Conservation (phyloP, 176 grass and related monocot species). For the Bromus sterilis region DNA sequence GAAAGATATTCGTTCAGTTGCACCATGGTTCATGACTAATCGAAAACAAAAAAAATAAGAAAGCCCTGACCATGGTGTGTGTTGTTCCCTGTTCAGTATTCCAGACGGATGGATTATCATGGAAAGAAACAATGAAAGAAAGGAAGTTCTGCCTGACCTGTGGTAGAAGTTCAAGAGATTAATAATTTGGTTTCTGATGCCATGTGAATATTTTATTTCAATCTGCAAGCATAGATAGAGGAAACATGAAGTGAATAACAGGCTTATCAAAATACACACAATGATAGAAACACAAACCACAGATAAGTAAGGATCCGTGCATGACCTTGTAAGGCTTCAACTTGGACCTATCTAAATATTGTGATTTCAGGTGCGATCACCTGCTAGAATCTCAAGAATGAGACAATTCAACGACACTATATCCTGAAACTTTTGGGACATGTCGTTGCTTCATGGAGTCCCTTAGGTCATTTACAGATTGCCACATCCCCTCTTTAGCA, state of each 20-base stretch:
- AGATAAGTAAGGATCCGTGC: not conserved
- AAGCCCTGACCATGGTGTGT: not conserved
- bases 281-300: not conserved
- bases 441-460: conserved; percentile 57
- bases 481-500: conserved; percentile 76
- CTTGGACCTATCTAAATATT: not conserved
- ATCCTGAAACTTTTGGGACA: conserved; percentile 54
- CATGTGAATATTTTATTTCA: not conserved
- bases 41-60: not conserved
- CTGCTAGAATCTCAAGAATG: conserved; percentile 15
- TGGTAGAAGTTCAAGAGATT: not conserved
- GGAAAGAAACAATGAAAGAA: not conserved
- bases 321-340: not conserved
- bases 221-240: conserved; percentile 2
- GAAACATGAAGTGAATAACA: not conserved
- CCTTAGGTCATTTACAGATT: conserved; percentile 64
- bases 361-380: not conserved
- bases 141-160: not conserved
- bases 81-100: not conserved
- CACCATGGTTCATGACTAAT: not conserved
- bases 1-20: not conserved
- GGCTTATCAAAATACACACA: not conserved
- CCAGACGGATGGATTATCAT: not conserved
- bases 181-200: not conserved
- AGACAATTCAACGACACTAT: conserved; percentile 45